phyloP scores from a whole-genome alignment of 768 basidiomycete species.

The Suillus spraguei region DNA sequence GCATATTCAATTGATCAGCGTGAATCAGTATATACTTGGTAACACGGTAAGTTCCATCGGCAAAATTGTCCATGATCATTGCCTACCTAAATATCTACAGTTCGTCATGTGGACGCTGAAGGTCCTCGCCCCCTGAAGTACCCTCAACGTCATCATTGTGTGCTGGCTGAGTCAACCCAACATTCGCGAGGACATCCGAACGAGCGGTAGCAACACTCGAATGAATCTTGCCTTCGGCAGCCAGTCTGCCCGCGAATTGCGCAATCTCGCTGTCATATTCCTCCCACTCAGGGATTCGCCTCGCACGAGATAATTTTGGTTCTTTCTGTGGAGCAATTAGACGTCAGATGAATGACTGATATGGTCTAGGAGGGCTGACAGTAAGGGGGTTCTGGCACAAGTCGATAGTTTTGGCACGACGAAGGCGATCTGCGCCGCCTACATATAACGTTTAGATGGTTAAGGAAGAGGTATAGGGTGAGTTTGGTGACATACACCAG shows the following conservation, averaged over 20 bases:
- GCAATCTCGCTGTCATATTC: conserved; percentile 92
- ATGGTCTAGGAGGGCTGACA: conserved; percentile 44
- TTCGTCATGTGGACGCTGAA: neutral
- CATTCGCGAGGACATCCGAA: conserved; percentile 60
- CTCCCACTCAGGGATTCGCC: conserved; percentile 98
- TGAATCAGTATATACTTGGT: neutral
- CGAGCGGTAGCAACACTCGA: conserved; percentile 70
- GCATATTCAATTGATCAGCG: neutral
- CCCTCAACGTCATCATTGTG: neutral
- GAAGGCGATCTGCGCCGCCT: conserved; percentile 83
- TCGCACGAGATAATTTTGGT: conserved; percentile 89
- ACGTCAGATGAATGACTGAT: neutral
- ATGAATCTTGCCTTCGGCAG: conserved; percentile 68
- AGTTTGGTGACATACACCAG: conserved; percentile 71
- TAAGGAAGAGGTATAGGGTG: conserved; percentile 10
- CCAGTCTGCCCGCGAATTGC: conserved; percentile 71
- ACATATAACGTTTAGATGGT: conserved; percentile 6
- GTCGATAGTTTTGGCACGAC: conserved; percentile 88
- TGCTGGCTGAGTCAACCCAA: neutral
- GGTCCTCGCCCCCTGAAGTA: neutral
- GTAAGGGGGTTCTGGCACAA: conserved; percentile 96
- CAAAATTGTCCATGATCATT: neutral
- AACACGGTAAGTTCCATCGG: neutral
- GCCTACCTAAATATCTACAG: conserved; percentile 2
- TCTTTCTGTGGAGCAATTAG: conserved; percentile 70